phyloP scores from a whole-genome alignment of 768 basidiomycete genomes.

The Infundibulicybe gibba region DNA sequence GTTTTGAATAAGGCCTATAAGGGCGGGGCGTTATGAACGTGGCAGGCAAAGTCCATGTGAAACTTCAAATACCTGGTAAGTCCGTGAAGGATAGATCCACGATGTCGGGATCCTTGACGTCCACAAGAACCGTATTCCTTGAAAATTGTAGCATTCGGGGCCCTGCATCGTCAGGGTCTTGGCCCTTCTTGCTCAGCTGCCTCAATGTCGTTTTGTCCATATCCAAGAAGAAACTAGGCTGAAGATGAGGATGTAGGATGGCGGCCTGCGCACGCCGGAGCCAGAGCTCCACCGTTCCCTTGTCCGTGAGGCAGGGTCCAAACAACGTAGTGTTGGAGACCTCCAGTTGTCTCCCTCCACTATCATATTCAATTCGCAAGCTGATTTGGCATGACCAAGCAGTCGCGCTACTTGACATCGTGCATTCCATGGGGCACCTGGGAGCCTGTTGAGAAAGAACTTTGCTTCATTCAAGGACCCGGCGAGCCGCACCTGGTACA shows the following conservation, averaged over 20 bases:
- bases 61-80: constrained; percentile 39
- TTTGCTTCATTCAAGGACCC: no score
- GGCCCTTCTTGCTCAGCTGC: neutral
- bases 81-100: constrained; percentile 53
- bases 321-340: constrained; percentile 25
- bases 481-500: no score
- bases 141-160: constrained; percentile 32
- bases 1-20: constrained; percentile 53
- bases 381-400: constrained; percentile 43
- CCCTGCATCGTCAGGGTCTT: neutral
- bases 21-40: constrained; percentile 11
- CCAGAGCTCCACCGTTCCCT: constrained; percentile 42
- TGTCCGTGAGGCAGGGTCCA: constrained; percentile 36
- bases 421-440: constrained; percentile 54
- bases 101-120: constrained; percentile 37
- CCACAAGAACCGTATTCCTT: constrained; percentile 45
- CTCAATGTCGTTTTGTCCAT: constrained; percentile 21
- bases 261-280: constrained; percentile 61
- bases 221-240: constrained; percentile 16
- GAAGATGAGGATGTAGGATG: constrained; percentile 40
- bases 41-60: constrained; percentile 3
- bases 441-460: neutral
- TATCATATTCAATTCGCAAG: constrained; percentile 22
- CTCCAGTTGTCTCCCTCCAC: constrained; percentile 17
- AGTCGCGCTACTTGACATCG: constrained; percentile 33